Evolutionary conservation across 805 yeast genomes (phyloP), one percentile per base, ranked within the genome.

Genomic region (Lipomyces chichibuensis): DNA sequence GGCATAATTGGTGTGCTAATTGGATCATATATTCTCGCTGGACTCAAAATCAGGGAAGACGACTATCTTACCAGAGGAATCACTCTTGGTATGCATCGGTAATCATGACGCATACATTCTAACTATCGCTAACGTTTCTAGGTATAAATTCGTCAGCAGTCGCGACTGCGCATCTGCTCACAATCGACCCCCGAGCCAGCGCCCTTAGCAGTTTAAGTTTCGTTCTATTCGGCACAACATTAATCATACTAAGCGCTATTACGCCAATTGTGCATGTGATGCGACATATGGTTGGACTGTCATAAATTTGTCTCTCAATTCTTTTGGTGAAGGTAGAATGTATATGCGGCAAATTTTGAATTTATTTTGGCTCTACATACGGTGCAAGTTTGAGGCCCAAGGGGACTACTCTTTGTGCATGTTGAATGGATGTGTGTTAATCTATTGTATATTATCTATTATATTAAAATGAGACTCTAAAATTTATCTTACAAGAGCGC

Each of bases 111-210:
- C 9, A 13, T n/a, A n/a, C 20, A 7, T 43, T 43, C 23, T 17
- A 43, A 17, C 43, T 9, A 13, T n/a, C 27, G n/a, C 33, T 52
- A 52, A 52, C 33, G 14, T 25, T 13, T 7, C n/a, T 52, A 52
- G 55, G 96, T 3, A 83, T 88, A 60, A 88, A 88, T 74, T 89
- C 93, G 74, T 91, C 93, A 9, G 96, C 96, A 0, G 88, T 90
- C 60, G 91, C 92, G 3, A 89, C 96, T 2, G 93, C 94, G 0
- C 89, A 88, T 76, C 78, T 90, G 58, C 77, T 90, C 46, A 84
- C 84, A 33, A 82, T 83, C 39, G 92, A 90, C 73, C 90, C 95
- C 14, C 80, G 94, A 71, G 94, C 95, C 17, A 93, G 92, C 1
- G 91, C 92, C 2, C 85, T 90, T 83, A 86, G 91, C 68, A 84